Evolutionary conservation across 2,329 filamentous ascomycete genomes (phyloP).

Genomic region (Ceratocystis diversiconidia): DNA sequence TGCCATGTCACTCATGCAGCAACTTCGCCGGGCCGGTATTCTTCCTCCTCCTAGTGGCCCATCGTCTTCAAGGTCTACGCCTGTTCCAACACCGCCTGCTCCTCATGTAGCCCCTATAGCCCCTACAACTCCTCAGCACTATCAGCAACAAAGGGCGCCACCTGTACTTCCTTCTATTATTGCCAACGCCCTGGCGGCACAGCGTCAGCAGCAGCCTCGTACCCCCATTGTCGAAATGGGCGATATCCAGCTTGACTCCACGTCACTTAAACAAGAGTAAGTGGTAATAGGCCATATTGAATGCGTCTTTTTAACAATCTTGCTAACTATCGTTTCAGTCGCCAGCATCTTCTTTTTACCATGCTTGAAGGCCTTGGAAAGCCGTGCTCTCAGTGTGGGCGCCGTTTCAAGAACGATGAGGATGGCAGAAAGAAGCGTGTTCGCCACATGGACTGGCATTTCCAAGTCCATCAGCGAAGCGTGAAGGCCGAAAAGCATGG

Average conservation of each 20-base stretch:
- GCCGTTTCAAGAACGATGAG: slow-evolving; percentile 64
- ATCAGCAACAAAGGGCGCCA: slow-evolving; percentile 23
- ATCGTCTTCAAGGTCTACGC: slow-evolving; percentile 23
- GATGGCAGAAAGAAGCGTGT: slow-evolving; percentile 76
- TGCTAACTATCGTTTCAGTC: background rate
- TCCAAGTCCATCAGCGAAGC: slow-evolving; percentile 80
- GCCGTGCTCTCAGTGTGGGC: slow-evolving; percentile 81
- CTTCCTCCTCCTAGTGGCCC: slow-evolving; percentile 30
- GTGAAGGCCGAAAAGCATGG: slow-evolving; percentile 73
- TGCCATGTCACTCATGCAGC: slow-evolving; percentile 49
- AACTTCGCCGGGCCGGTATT: slow-evolving; percentile 54
- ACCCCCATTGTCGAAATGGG: slow-evolving; percentile 20
- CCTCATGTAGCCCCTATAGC: slow-evolving; percentile 17
- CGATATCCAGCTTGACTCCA: slow-evolving; percentile 40
- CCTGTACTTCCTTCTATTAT: slow-evolving; percentile 24
- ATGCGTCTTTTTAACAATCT: background rate
- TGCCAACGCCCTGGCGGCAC: slow-evolving; percentile 27
- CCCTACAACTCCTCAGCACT: slow-evolving; percentile 5
- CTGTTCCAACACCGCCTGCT: slow-evolving; percentile 22
- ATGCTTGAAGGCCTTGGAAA: slow-evolving; percentile 74
- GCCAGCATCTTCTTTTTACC: slow-evolving; percentile 48
- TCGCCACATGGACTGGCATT: slow-evolving; percentile 95
- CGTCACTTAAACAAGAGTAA: slow-evolving; percentile 58
- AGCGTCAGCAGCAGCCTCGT: slow-evolving; percentile 11
- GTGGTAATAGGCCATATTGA: slow-evolving; percentile 22